Percentiles rank a stretch among this genome's conserved stretches.
Conservation (phyloP, 768 basidiomycete species). For the Lactifluus echinatus region DNA sequence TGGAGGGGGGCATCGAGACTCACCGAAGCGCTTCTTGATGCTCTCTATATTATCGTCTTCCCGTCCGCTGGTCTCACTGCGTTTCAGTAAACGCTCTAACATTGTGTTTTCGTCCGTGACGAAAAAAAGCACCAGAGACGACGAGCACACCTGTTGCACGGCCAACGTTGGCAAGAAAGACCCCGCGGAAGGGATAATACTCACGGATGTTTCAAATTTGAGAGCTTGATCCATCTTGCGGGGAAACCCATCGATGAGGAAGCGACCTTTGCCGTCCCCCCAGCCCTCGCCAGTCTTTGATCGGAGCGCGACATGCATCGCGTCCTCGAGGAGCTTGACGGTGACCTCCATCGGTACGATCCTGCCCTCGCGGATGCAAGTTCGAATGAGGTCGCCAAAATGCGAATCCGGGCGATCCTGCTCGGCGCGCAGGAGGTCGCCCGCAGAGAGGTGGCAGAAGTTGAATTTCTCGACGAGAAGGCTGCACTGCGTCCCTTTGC, state of each 20-base stretch:
- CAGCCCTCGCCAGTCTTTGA: conserved; percentile 47
- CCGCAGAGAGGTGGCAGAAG: conserved; percentile 94
- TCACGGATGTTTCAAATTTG: conserved; percentile 79
- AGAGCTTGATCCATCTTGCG: conserved; percentile 97
- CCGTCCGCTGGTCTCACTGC: conserved; percentile 88
- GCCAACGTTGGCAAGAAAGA: too few relatives aligned
- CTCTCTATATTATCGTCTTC: conserved; percentile 94
- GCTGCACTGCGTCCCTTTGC: conserved; percentile 93
- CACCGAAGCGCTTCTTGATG: conserved; percentile 95
- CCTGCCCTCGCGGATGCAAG: conserved; percentile 80
- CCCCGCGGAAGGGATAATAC: conserved; percentile 24
- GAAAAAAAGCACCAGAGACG: conserved; percentile 78
- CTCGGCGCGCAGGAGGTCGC: conserved; percentile 95
- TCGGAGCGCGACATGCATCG: conserved; percentile 60
- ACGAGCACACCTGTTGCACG: conserved; percentile 85
- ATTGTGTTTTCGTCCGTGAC: conserved; percentile 83
- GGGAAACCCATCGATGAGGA: conserved; percentile 96
- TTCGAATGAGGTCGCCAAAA: conserved; percentile 77
- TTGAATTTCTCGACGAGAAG: conserved; percentile 75
- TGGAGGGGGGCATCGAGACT: conserved; percentile 25
- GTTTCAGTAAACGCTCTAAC: conserved; percentile 75
- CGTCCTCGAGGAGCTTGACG: conserved; percentile 88
- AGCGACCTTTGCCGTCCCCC: conserved; percentile 67
- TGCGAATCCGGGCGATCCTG: conserved; percentile 79
- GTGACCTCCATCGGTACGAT: conserved; percentile 98